Base-by-base conservation (phyloP, 2,329 filamentous ascomycete genomes). In the Aspergillus sp. region DNA sequence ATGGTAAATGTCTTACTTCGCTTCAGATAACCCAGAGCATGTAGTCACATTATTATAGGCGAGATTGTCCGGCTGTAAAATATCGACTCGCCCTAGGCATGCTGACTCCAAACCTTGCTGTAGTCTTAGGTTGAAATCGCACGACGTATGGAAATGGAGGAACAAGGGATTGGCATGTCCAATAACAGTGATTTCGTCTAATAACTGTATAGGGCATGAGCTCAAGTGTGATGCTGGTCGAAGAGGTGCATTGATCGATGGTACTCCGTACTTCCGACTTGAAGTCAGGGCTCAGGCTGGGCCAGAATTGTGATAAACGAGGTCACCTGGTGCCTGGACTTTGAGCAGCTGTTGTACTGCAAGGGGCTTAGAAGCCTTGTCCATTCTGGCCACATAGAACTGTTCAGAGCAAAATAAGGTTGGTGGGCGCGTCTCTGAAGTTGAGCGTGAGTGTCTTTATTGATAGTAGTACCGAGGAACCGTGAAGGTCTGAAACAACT, bases 381-480 rank as follows among this genome's bases (percentile, higher is more conserved):
- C 38, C 19, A 11, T 41, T 22, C 54, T 23, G 41, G 30, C 23
- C 31, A 22, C 48, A 46, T 23, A 9, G 25, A 19, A 34, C 19
- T 15, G 13, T 22, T 19, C 49, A 7, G 19, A n/a, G 17, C 9
- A 25, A 13, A 45, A 45, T 31, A 56, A 50, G 53, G 48, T 57
- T 61, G 59, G 48, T 57, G 53, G 53, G 52, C 31, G 47, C 46
- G 34, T 43, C 38, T 57, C 59, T 15, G 48, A 34, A 46, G 56
- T 48, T 46, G 31, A 41, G 48, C 25, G 22, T 47, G 38, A 60
- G 51, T 46, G 31, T n/a, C 46, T 41, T 55, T 30, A 47, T 52
- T 38, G 34, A 41, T 13, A 41, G 34, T 0, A 41, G 34, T 51
- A 46, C 48, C 59, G 53, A 52, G 47, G 46, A 57, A 51, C 53